Percentiles rank a stretch among this genome's conserved stretches.
phyloP scores from a whole-genome alignment of 1,139 yeast species.

The Kurtzmaniella natalensis region DNA sequence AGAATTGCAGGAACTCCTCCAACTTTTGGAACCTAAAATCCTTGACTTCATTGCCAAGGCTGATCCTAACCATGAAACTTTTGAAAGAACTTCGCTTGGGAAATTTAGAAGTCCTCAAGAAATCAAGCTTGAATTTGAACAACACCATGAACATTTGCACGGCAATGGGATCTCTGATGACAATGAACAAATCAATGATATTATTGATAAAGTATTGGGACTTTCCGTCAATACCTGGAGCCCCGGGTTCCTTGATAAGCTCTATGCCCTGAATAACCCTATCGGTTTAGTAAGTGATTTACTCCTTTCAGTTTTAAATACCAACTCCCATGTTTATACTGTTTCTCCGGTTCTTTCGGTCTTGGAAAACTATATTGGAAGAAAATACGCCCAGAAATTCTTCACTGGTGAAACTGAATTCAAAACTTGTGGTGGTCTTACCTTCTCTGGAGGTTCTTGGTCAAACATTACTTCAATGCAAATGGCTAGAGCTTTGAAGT shows the following conservation, averaged over 20 bases:
- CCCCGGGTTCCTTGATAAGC: conserved; percentile 78
- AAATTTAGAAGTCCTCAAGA: conserved; percentile 33
- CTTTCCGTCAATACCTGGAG: conserved; percentile 85
- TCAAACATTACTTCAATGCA: conserved; percentile 79
- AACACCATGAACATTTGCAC: conserved; percentile 7
- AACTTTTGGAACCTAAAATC: conserved; percentile 32
- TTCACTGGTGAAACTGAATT: conserved; percentile 31
- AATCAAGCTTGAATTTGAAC: conserved; percentile 23
- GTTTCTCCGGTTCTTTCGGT: conserved; percentile 80
- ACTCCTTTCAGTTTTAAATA: conserved; percentile 65
- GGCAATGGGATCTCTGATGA: conserved; percentile 16
- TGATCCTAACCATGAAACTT: conserved; percentile 25
- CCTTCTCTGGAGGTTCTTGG: conserved; percentile 87
- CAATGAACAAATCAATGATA: conserved; percentile 30
- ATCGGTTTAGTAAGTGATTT: conserved; percentile 77
- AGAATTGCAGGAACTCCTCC: conserved; percentile 34
- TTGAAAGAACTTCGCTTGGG: conserved; percentile 31
- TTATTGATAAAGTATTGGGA: conserved; percentile 55
- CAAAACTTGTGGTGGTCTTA: conserved; percentile 68
- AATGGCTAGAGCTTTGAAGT: conserved; percentile 64
- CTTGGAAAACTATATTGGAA: conserved; percentile 66
- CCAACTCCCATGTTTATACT: conserved; percentile 82
- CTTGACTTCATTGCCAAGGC: conserved; percentile 32
- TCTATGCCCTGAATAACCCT: conserved; percentile 82
- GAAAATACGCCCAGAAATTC: conserved; percentile 64